Base-by-base conservation (phyloP, 2,329 filamentous ascomycete species). In the Ascochyta viciae-villosae region DNA sequence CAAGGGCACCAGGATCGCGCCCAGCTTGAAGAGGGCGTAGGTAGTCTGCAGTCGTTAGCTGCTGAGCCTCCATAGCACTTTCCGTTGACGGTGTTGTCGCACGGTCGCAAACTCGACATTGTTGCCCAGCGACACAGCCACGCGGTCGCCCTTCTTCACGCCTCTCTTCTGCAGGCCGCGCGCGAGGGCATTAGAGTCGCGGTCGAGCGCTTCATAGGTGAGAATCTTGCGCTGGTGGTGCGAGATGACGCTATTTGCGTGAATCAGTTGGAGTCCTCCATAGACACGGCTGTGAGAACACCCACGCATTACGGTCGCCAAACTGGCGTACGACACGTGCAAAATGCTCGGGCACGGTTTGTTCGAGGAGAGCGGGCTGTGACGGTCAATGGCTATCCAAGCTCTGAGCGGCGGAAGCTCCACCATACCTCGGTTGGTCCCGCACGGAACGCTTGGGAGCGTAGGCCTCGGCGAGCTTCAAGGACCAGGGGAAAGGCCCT, bases 1-100 rank as follows among this genome's bases (percentile, higher is more conserved):
- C 23, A 98, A 78, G 0, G 94, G 95, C n/a, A 96, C 93, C 60
- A 98, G 81, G 46, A 98, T 86, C 23, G 91, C 94, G n/a, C 95
- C 95, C 9, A 98, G 83, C 76, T 98, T 98, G 81, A 94, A 96
- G 50, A 95, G 76, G 0, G 93, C 93, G 76, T 98, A 98, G 6
- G 89, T 94, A 19, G 76, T 74, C 82, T 76, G 78, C 47, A 33
- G 51, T 67, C 44, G 39, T 4, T 8, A 7, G 37, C 9, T 19
- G 19, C 19, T 19, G 19, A 19, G 0, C 7, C 15, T 27, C 8
- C 2, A 9, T 6, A 13, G 5, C 22, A 10, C 4, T 15, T 22
- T n/a, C 16, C 51, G 10, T 42, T 29, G 27, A 31, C 38, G 26
- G 9, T 15, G 31, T 24, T 45, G 44, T 24, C 80, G 68, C 75